A percentile compares a stretch with the other conserved stretches of the same genome.
These are phyloP conservation scores for Suhomyces kilbournensis DNA, from an alignment of 805 yeast species.

Conservation along the genomic window DNA sequence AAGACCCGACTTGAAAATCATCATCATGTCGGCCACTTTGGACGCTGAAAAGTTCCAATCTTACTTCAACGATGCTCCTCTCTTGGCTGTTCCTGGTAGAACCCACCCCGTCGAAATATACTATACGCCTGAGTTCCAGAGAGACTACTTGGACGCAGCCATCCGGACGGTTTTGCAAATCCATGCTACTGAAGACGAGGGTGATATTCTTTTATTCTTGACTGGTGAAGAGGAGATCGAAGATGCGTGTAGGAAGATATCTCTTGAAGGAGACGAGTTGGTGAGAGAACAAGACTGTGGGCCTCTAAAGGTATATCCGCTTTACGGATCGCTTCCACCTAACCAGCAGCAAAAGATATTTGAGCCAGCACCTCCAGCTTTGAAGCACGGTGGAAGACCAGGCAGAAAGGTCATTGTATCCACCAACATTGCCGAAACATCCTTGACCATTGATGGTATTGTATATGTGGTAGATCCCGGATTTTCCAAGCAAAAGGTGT, in stretches of 20 bases:
- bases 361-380: slow-evolving; percentile 81
- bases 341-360: slow-evolving; percentile 91
- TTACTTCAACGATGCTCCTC: slow-evolving; percentile 88
- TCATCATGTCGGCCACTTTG: slow-evolving; percentile 95
- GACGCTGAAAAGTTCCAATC: slow-evolving; percentile 94
- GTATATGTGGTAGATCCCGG: slow-evolving; percentile 98
- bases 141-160: slow-evolving; percentile 92
- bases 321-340: slow-evolving; percentile 96
- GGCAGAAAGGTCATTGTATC: slow-evolving; percentile 92
- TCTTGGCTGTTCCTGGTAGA: slow-evolving; percentile 96
- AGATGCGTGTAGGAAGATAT: slow-evolving; percentile 87
- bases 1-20: slow-evolving; percentile 85
- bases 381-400: slow-evolving; percentile 75
- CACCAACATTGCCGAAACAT: slow-evolving; percentile 96
- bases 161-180: slow-evolving; percentile 93
- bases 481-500: slow-evolving; percentile 92
- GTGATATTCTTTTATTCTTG: slow-evolving; percentile 81
- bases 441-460: slow-evolving; percentile 94
- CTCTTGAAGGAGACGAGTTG: slow-evolving; percentile 84
- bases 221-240: slow-evolving; percentile 99
- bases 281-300: slow-evolving; percentile 89
- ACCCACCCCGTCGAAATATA: slow-evolving; percentile 96
- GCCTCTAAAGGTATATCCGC: slow-evolving; percentile 83
- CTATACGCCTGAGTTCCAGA: slow-evolving; percentile 94
- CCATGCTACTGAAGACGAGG: slow-evolving; percentile 93